Conservation (phyloP, 805 yeast genomes). For the Schwanniomyces pseudopolymorphus region DNA sequence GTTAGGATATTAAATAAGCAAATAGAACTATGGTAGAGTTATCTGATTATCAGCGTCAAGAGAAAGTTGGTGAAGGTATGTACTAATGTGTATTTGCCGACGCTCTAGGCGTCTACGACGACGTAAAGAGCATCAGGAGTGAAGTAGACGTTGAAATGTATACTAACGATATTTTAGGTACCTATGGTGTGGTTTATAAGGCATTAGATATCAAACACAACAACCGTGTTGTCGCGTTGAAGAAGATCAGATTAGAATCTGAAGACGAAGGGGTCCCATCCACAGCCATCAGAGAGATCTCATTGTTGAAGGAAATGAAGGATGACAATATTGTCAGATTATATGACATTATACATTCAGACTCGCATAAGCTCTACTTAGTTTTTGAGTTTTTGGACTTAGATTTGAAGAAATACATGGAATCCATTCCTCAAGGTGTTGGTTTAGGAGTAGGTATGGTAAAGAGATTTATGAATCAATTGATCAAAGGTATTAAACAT, state of each 20-base stretch:
- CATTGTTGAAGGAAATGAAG: constrained; percentile 86
- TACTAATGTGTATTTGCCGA: constrained; percentile 2
- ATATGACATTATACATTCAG: constrained; percentile 93
- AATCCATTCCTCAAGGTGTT: constrained; percentile 84
- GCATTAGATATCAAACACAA: constrained; percentile 87
- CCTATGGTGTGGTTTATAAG: constrained; percentile 97
- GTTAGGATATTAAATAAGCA: background rate
- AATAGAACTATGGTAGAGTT: constrained; percentile 68
- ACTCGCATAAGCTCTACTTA: constrained; percentile 84
- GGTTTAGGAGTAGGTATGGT: constrained; percentile 90
- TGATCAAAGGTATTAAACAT: constrained; percentile 85
- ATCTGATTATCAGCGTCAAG: constrained; percentile 88
- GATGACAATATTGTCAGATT: constrained; percentile 91
- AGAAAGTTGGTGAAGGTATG: constrained; percentile 93
- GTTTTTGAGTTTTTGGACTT: constrained; percentile 93
- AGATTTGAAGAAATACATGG: constrained; percentile 97
- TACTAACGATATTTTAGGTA: constrained; percentile 45
- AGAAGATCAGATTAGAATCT: constrained; percentile 91
- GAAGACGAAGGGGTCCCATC: constrained; percentile 99
- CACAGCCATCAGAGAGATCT: constrained; percentile 95
- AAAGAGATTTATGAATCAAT: constrained; percentile 88
- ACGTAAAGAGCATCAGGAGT: too few relatives aligned
- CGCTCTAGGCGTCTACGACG: too few relatives aligned
- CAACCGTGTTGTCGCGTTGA: constrained; percentile 92
- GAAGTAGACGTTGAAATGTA: background rate